Percentiles rank a stretch among this genome's conserved stretches.
Evolutionary conservation across 2,329 filamentous ascomycete species (phyloP).

Genomic region (Penicillium sclerotigenum): DNA sequence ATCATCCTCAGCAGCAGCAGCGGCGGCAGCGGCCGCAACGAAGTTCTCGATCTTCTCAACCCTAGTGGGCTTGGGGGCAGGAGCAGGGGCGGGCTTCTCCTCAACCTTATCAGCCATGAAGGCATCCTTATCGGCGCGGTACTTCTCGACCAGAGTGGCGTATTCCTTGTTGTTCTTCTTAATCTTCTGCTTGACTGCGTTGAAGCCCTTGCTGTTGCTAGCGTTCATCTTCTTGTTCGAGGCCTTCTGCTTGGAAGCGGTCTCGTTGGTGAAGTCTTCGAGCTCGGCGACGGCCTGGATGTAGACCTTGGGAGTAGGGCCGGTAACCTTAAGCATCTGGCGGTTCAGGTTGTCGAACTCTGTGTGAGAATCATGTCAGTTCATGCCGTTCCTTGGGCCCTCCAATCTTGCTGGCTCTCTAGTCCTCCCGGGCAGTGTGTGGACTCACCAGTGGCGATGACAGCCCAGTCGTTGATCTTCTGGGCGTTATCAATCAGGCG

Average conservation of each 20-base stretch:
- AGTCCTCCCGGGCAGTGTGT: not conserved
- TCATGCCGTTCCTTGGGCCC: not conserved
- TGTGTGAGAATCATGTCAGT: conserved; percentile 39
- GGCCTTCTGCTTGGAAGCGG: conserved; percentile 92
- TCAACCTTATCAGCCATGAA: conserved; percentile 86
- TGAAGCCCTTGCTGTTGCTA: conserved; percentile 87
- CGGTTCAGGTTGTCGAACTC: conserved; percentile 94
- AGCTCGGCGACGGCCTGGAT: conserved; percentile 90
- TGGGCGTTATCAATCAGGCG: conserved; percentile 91
- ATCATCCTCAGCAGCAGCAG: conserved; percentile 65
- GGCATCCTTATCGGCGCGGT: conserved; percentile 76
- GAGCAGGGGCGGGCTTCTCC: conserved; percentile 46
- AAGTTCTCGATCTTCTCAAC: conserved; percentile 35
- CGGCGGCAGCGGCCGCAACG: conserved; percentile 52
- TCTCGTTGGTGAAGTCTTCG: conserved; percentile 91
- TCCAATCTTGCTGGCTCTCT: not conserved
- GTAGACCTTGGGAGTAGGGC: conserved; percentile 83
- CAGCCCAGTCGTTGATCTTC: conserved; percentile 97
- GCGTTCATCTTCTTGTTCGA: conserved; percentile 98
- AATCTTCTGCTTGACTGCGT: conserved; percentile 96
- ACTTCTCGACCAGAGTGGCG: conserved; percentile 79
- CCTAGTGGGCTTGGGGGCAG: conserved; percentile 51
- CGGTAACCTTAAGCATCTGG: conserved; percentile 74
- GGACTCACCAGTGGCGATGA: conserved; percentile 77
- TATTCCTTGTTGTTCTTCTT: conserved; percentile 99